Evolutionary conservation across 75 land plant species (phyloP).

Genomic region (Sequoia sempervirens): DNA sequence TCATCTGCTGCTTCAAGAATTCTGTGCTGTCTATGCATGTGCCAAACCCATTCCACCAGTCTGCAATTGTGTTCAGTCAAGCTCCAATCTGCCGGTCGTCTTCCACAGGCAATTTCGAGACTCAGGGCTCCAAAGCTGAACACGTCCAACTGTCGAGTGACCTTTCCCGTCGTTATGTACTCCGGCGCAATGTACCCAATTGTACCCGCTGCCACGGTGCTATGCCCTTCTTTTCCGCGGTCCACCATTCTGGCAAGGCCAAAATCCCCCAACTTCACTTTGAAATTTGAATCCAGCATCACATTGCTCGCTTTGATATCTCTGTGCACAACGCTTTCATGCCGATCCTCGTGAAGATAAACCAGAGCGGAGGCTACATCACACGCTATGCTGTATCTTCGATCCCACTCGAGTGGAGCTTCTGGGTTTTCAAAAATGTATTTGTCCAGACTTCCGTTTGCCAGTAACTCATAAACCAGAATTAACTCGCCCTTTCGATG

Average conservation of each 20-base stretch:
- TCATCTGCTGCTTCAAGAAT: not conserved
- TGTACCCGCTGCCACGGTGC: conserved; percentile 10
- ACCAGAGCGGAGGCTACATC: conserved; percentile 15
- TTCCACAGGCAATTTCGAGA: not conserved
- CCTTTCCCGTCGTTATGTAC: not conserved
- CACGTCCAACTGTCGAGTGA: conserved; percentile 2
- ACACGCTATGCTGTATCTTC: conserved; percentile 8
- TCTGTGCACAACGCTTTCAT: too few relatives aligned
- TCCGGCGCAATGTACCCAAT: conserved; percentile 15
- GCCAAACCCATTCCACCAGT: conserved; percentile 9
- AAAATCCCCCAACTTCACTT: too few relatives aligned
- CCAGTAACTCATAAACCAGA: too few relatives aligned
- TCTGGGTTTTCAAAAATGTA: too few relatives aligned
- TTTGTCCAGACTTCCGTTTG: too few relatives aligned
- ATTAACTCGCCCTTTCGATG: too few relatives aligned
- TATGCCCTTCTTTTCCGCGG: not conserved
- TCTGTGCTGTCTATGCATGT: not conserved
- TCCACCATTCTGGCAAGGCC: too few relatives aligned
- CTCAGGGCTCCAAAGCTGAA: conserved; percentile 14
- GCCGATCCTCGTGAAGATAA: too few relatives aligned
- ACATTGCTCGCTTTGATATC: too few relatives aligned
- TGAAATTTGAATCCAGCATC: too few relatives aligned
- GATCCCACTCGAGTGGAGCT: not conserved
- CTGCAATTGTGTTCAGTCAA: too few relatives aligned
- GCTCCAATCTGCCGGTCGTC: too few relatives aligned